Base-by-base conservation (phyloP, 495 filamentous ascomycete genomes). In the Choiromyces venosus region DNA sequence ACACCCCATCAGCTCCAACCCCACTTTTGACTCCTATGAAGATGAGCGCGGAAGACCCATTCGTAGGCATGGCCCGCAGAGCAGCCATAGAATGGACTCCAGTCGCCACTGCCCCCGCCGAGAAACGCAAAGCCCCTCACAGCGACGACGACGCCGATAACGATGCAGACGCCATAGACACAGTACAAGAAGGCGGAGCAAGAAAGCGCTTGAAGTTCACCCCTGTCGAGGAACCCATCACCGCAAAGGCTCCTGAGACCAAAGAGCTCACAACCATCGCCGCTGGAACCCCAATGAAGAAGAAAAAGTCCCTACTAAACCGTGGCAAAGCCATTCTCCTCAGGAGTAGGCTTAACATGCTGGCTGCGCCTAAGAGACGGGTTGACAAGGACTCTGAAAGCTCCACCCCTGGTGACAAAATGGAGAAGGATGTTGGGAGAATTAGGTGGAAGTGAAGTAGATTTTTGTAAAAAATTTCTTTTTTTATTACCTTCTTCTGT, bases 291-390 rank as follows among this genome's bases (percentile, higher is more conserved):
- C 71, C 74, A 21, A 40, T 69, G 3, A 69, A 61, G 46, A 65
- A 76, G 35, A 71, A 68, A 25, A 73, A 66, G 61, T 21, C 66
- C 65, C 33, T 74, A 29, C 46, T 35, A 76, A 44, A 66, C 75
- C 4, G 70, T 77, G 71, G 67, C 38, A 74, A 70, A 46, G 70
- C 67, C 65, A 72, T 73, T 35, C 21, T 76, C 37, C 29, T 69
- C 2, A 73, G 71, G 35, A 78, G 68, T 25, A 76, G 78, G 4
- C 46, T 81, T 12, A 71, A 81, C 69, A 64, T 67, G 12, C 71
- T 81, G n/a, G 79, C 79, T 12, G 76, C 75, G 2, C 79, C 79
- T 21, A 81, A 78, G 73, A 80, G 75, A n/a, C 75, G 68, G 71
- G 67, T 67, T 33, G 73, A 73, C 25, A 25, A 25, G 66, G 56